Evolutionary conservation across 148 eudicot species (phyloP), one percentile per base, ranked within the genome.

Genomic region (Chenopodium berlandieri): DNA sequence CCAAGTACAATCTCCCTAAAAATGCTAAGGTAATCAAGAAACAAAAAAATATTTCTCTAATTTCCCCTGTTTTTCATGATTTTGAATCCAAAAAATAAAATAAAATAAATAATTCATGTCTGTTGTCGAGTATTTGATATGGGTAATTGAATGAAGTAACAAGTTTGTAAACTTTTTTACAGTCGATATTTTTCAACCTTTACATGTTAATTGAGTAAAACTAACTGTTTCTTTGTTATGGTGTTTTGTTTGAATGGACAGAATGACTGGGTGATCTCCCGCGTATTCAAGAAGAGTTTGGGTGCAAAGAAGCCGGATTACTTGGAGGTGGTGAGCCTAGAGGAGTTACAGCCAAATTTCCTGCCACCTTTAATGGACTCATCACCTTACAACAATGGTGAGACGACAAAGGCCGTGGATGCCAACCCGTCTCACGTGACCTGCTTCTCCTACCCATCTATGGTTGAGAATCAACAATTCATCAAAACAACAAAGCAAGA

Each of bases 241-340:
- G 3, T 10, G 19, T 16, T 56, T 3, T 56, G 62, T 56, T 27
- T 56, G 73, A 58, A 75, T 79, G 17, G 50, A 4, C 93, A 95
- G 98, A 91, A 89, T 74, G 96, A 95, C 50, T 95, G 98, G 97
- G 98, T 91, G 60, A 86, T 95, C 1, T 88, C 90, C 47, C 86
- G 97, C 81, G 75, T 95, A 7, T 95, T 95, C 75, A 84, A 90
- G 71, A 95, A 95, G 89, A 85, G 68, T 64, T 71, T 87, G 9
- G 80, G 87, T 44, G 89, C 86, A 62, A 91, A 91, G 86, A 91
- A 86, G 62, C 78, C 82, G 19, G 82, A 88, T 30, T 85, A 85
- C 64, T 83, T 87, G 6, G 46, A 44, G 16, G 37, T 54, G 4
- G 72, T n/a, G 40, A 52, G 88, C 52, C 44, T 58, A 83, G 68